Conservation (phyloP, 345 rosid species). For the Citrus maxima region DNA sequence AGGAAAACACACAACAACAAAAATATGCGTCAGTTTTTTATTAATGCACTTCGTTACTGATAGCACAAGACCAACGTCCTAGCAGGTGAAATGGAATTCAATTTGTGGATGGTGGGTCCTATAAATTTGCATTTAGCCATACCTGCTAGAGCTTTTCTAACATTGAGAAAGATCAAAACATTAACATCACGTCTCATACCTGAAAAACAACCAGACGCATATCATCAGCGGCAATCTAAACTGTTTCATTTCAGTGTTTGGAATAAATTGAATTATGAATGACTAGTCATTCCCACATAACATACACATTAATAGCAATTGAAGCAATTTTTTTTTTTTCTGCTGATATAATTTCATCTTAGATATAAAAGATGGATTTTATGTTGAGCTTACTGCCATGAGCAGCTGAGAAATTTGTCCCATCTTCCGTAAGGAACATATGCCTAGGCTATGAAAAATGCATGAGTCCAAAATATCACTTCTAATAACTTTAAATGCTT, state of each 20-base stretch:
- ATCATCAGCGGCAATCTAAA: background rate
- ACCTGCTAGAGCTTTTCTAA: conserved; percentile 89
- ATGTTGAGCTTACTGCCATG: background rate
- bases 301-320: background rate
- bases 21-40: background rate
- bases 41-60: too few relatives aligned
- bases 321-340: background rate
- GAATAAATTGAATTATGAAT: background rate
- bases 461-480: background rate
- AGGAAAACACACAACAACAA: background rate
- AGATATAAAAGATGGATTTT: background rate
- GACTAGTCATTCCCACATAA: background rate
- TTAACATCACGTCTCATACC: conserved; percentile 81
- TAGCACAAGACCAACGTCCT: background rate
- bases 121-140: background rate
- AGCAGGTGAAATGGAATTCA: background rate
- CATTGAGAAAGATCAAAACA: conserved; percentile 65
- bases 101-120: background rate
- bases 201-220: conserved; percentile 17
- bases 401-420: background rate
- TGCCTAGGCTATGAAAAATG: background rate
- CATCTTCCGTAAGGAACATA: background rate
- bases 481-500: background rate
- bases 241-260: background rate
- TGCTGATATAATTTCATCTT: background rate